These are phyloP conservation scores for Erysimum cheiranthoides DNA, from an alignment of 345 rosid species.

Conservation along the genomic window DNA sequence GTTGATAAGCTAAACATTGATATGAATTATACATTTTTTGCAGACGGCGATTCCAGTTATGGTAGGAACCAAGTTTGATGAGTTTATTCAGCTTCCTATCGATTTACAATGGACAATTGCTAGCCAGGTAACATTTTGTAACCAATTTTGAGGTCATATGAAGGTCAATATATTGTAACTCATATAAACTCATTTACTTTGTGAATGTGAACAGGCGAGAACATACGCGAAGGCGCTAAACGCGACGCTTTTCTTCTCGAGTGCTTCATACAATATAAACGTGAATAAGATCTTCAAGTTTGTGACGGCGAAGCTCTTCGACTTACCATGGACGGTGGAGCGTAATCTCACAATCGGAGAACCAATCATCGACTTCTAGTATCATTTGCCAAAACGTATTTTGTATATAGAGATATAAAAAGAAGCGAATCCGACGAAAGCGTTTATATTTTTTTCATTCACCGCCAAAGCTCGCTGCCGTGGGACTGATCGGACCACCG, in stretches of 20 bases:
- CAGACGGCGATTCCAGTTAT: constrained; percentile 86
- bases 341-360: constrained; percentile 86
- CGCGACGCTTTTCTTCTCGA: constrained; percentile 91
- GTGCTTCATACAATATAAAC: constrained; percentile 89
- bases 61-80: constrained; percentile 93
- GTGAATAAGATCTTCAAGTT: constrained; percentile 95
- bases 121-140: constrained; percentile 63
- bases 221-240: constrained; percentile 80
- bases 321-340: constrained; percentile 85
- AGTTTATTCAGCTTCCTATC: constrained; percentile 88
- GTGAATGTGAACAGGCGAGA: constrained; percentile 67
- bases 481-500: constrained; percentile 41
- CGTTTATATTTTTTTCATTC: background rate
- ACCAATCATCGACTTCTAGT: constrained; percentile 83
- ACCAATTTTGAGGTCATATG: background rate
- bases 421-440: constrained; percentile 21
- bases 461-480: background rate
- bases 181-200: background rate
- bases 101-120: constrained; percentile 92
- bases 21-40: background rate
- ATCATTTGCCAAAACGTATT: background rate
- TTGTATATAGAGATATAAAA: constrained; percentile 4
- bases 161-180: background rate
- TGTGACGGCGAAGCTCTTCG: constrained; percentile 92
- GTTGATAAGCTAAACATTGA: constrained; percentile 29